Evolutionary conservation across 129 eudicot genomes (phyloP).

Genomic region (Escallonia rubra): DNA sequence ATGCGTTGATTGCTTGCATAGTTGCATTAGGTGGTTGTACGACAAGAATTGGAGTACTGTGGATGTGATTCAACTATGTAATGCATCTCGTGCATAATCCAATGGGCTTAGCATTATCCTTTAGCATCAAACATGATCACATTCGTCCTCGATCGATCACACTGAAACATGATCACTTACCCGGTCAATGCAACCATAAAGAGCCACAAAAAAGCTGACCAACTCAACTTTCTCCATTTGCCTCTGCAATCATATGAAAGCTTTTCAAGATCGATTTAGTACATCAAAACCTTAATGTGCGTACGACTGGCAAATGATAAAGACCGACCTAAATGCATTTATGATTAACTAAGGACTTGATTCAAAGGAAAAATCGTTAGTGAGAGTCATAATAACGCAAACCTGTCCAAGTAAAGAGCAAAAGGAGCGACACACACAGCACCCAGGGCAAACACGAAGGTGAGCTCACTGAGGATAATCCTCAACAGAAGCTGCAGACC

Average conservation of each 20-base stretch:
- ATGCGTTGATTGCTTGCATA: no score
- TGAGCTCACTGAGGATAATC: conserved; percentile 30
- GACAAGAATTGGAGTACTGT: no score
- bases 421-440: conserved; percentile 43
- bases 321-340: neutral
- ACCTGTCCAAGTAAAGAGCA: conserved; percentile 42
- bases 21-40: no score
- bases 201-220: conserved; percentile 26
- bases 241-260: conserved; percentile 20
- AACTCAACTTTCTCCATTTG: conserved; percentile 9
- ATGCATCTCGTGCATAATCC: no score
- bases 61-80: no score
- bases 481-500: conserved; percentile 42
- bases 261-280: neutral
- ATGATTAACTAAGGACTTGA: no score
- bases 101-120: no score
- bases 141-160: no score
- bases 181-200: conserved; percentile 38
- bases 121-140: no score
- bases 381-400: neutral
- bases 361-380: no score
- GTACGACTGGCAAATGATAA: neutral
- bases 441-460: conserved; percentile 48
- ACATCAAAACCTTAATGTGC: neutral
- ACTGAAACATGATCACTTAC: conserved; percentile 6